These are phyloP conservation scores for Populus simonii DNA, from an alignment of 345 rosid genomes.

Conservation along the genomic window DNA sequence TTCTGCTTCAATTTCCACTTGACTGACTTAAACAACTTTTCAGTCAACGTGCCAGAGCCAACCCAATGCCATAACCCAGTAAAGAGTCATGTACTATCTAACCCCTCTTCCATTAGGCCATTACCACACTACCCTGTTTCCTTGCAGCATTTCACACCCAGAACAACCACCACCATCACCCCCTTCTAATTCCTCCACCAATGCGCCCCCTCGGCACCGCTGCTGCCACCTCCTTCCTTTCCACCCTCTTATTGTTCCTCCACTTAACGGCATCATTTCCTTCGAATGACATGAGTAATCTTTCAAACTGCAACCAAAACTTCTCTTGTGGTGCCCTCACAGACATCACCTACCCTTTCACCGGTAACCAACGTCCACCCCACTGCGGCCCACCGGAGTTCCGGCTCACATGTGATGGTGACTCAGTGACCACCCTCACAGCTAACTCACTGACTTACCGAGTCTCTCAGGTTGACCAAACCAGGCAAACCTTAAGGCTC, in stretches of 20 bases:
- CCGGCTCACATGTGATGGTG: constrained; percentile 27
- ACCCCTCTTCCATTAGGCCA: neutral
- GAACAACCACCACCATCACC: neutral
- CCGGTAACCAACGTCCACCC: constrained; percentile 43
- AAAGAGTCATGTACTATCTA: neutral
- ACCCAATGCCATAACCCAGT: neutral
- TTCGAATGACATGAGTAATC: neutral
- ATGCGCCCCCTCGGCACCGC: neutral
- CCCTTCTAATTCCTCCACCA: neutral
- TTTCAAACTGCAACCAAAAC: constrained; percentile 17
- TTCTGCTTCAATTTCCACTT: too few species aligned
- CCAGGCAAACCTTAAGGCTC: constrained; percentile 13
- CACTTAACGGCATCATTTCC: neutral
- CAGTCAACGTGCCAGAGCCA: neutral
- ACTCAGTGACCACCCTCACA: constrained; percentile 8
- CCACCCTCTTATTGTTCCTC: neutral
- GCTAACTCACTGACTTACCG: constrained; percentile 22
- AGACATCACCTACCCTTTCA: constrained; percentile 44
- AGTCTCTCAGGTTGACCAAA: constrained; percentile 24
- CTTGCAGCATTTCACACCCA: neutral
- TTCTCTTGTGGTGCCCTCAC: constrained; percentile 36
- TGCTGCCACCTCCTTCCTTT: neutral
- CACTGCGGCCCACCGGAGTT: constrained; percentile 43
- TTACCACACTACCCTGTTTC: neutral
- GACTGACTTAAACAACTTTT: too few species aligned